Conservation (phyloP, 2,329 filamentous ascomycete species). For the Hawksworthiomyces lignivorus region DNA sequence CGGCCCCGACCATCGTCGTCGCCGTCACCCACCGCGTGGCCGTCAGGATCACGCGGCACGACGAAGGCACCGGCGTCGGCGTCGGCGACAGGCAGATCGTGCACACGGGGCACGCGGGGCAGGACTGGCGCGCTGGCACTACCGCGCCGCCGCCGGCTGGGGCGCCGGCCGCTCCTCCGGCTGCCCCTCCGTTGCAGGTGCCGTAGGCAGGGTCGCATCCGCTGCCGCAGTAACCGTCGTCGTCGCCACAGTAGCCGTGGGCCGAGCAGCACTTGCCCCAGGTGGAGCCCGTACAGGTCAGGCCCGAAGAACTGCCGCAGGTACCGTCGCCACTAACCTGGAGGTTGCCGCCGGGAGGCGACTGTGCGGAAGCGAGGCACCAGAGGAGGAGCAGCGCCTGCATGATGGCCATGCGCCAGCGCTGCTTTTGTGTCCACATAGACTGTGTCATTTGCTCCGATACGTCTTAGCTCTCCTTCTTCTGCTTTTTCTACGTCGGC, state of each 20-base stretch:
- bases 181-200: not conserved
- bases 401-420: too few species aligned
- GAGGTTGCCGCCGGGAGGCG: not conserved
- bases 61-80: not conserved
- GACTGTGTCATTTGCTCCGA: too few species aligned
- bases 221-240: conserved; percentile 8
- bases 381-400: too few species aligned
- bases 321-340: conserved; percentile 1
- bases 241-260: conserved; percentile 8
- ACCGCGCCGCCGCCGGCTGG: not conserved
- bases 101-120: not conserved
- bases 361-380: not conserved
- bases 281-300: conserved; percentile 4
- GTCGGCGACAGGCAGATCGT: not conserved
- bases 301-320: conserved; percentile 4
- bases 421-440: too few species aligned
- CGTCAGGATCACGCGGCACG: not conserved
- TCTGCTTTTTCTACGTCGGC: too few species aligned
- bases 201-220: conserved; percentile 11
- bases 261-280: conserved; percentile 10
- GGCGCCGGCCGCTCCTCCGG: too few species aligned
- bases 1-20: not conserved
- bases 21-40: not conserved
- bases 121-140: not conserved
- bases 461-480: too few species aligned